Base-by-base conservation (phyloP, 805 yeast species). In the Cephaloascus fragrans region DNA sequence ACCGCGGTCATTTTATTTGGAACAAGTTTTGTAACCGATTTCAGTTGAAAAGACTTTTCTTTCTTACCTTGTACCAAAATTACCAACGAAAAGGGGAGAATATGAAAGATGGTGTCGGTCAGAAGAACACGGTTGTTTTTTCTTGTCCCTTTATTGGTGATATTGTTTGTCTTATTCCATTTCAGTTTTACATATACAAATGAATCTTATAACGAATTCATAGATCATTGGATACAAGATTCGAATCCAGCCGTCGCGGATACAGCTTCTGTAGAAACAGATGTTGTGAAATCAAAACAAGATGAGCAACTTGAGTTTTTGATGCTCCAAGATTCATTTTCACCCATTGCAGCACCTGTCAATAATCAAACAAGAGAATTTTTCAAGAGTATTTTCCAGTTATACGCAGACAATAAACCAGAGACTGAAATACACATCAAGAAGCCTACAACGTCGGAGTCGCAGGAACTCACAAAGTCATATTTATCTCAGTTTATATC, bases 341-440 rank as follows among this genome's bases (percentile, higher is more conserved):
- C 10, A 6, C 10, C 6, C 12, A 41, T 58, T 37, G 51, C 50
- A 12, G 51, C 48, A 34, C 44, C 64, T 17, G 67, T 69, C 4
- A 56, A 23, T 23, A 23, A 23, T 23, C 10, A 6, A 23, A 8
- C 28, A 12, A 6, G 12, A 23, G 12, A 23, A 8, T 23, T 23
- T 23, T 23, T 23, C 28, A 23, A 23, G 12, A 12, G 66, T 2
- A 51, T 65, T 35, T 62, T 65, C 32, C 71, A 70, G 1, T 50
- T 55, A 18, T 39, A 59, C 23, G 66, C 61, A 16, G 70, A 65
- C 42, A 64, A 55, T 43, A 70, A 65, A 44, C 45, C 59, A 20
- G 61, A 62, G 12, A 6, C 6, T 23, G 28, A 23, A 23, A 23
- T 23, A 8, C 6, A 23, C 6, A 23, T 23, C 28, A 23, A 23